Evolutionary conservation across 495 filamentous ascomycete genomes (phyloP).

Genomic region (Annulohypoxylon moriforme): DNA sequence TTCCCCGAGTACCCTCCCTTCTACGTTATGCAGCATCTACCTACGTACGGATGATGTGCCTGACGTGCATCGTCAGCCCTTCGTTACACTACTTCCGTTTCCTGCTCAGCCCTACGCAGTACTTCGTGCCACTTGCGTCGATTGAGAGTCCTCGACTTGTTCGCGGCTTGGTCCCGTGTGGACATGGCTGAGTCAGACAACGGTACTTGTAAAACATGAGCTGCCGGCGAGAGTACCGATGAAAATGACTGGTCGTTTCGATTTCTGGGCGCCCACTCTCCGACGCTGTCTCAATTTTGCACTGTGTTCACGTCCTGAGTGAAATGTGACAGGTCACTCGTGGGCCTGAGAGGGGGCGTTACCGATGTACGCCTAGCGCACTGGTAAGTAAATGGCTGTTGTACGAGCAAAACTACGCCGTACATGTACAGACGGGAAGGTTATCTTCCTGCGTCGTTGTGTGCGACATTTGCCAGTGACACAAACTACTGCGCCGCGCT

Average conservation of each 20-base stretch:
- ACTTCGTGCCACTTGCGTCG: constrained; percentile 34
- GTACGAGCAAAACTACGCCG: constrained; percentile 26
- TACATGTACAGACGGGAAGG: constrained; percentile 18
- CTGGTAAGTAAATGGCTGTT: constrained; percentile 17
- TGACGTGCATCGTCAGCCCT: constrained; percentile 47
- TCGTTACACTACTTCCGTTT: constrained; percentile 49
- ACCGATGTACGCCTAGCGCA: constrained; percentile 5
- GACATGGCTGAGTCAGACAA: constrained; percentile 35
- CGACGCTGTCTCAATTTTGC: constrained; percentile 1
- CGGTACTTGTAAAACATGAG: constrained; percentile 23
- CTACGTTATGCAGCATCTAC: constrained; percentile 17
- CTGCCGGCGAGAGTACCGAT: not conserved
- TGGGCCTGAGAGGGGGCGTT: constrained; percentile 15
- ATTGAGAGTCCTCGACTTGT: constrained; percentile 21
- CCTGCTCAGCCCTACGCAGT: constrained; percentile 50
- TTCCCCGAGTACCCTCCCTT: constrained; percentile 22
- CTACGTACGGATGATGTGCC: constrained; percentile 38
- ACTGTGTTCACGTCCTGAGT: constrained; percentile 39
- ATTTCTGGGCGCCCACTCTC: not conserved
- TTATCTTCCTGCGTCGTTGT: constrained; percentile 2
- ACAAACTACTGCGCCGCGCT: constrained; percentile 42
- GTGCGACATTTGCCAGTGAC: constrained; percentile 25
- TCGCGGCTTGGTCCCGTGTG: constrained; percentile 29
- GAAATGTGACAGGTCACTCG: constrained; percentile 36
- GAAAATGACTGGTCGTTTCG: constrained; percentile 30